Evolutionary conservation across 306 rosid genomes (phyloP), one percentile per base, ranked within the genome.

Genomic region (Acacia crassicarpa): DNA sequence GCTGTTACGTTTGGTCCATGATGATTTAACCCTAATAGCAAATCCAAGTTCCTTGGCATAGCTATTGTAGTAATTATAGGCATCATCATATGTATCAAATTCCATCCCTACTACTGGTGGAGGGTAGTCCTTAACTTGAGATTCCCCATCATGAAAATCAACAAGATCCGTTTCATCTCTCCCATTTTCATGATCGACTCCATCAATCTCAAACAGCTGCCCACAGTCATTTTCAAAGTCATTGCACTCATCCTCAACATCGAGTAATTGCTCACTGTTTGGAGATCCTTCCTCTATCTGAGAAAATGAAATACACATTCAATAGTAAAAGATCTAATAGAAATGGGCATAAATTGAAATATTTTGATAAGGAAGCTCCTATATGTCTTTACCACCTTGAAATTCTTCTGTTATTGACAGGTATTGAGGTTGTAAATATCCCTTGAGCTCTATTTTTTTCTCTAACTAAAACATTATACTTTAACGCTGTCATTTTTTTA

Each of bases 1-100:
- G 91, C 98, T 95, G 89, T 95, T 93, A 43, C 98, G 95, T 78
- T 92, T 95, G 65, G 99, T 88, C 98, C 99, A 95, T 0, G 98
- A 95, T 46, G 99, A 93, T 84, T 93, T 95, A 82, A 95, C 99
- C 82, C 98, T 89, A 59, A 93, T 93, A 53, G 98, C 98, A 84
- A 95, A 95, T 61, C 99, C 99, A 74, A 88, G 89, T 75, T 89
- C 93, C 88, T 84, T 95, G 56, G 98, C 95, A 75, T 93, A 92
- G 80, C 80, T 87, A 82, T 93, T 93, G 74, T 95, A 95, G 81
- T 90, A 95, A 87, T 87, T 89, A 87, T 95, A 95, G 69, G 99
- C 99, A 89, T 93, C 99, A 81, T 93, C 98, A 71, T 95, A 95
- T 9, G 92, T 83, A 74, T 89, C 98, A 63, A 95, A 95, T 85